These are phyloP conservation scores for Oligophagozyma castellii DNA, from an alignment of 1,139 yeast genomes.

Conservation along the genomic window DNA sequence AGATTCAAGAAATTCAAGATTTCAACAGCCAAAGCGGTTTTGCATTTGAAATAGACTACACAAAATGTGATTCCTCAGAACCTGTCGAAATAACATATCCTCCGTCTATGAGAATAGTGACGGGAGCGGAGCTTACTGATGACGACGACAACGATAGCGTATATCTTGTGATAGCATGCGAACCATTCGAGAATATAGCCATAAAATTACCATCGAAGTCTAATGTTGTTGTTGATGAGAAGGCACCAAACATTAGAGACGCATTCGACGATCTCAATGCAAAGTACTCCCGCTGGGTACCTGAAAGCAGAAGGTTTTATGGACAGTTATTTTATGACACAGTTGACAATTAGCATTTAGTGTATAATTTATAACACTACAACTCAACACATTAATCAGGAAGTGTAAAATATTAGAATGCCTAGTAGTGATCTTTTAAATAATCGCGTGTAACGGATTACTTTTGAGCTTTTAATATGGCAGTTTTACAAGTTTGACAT, in stretches of 20 bases:
- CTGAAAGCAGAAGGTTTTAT: constrained; percentile 9
- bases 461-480: too few species aligned
- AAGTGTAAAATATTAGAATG: too few species aligned
- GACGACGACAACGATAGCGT: constrained; percentile 29
- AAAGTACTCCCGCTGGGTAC: constrained; percentile 18
- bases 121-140: constrained; percentile 37
- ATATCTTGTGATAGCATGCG: constrained; percentile 43
- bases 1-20: constrained; percentile 24
- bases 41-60: constrained; percentile 33
- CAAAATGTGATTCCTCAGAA: constrained; percentile 19
- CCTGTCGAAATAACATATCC: constrained; percentile 5
- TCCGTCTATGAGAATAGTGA: constrained; percentile 43
- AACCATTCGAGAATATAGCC: constrained; percentile 51
- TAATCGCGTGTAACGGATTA: too few species aligned
- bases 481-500: too few species aligned
- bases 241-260: constrained; percentile 2
- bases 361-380: too few species aligned
- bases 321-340: constrained; percentile 17
- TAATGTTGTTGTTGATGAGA: constrained; percentile 6
- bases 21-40: constrained; percentile 36
- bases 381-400: too few species aligned
- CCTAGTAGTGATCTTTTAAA: too few species aligned
- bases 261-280: constrained; percentile 16
- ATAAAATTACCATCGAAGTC: constrained; percentile 37
- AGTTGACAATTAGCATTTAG: too few species aligned